A percentile compares a stretch with the other conserved stretches of the same genome.
phyloP scores from a whole-genome alignment of 2,329 filamentous ascomycete genomes.

The Paecilomyces formosus region DNA sequence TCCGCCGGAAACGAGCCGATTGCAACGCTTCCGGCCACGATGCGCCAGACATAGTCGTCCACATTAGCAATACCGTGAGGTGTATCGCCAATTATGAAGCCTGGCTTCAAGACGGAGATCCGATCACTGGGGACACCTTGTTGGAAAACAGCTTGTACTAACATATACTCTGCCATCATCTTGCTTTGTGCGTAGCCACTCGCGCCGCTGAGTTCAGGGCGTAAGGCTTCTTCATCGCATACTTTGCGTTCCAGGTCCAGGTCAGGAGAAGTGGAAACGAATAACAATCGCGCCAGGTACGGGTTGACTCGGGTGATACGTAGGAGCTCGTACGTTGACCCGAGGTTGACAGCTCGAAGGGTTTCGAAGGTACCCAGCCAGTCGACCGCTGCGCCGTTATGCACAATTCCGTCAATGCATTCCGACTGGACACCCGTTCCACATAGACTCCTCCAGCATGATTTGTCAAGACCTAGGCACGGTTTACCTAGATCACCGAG shows the following conservation, averaged over 20 bases:
- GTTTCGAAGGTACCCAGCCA: conserved; percentile 9
- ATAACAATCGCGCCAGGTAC: conserved; percentile 2
- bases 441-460: conserved; percentile 13
- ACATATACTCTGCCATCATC: conserved; percentile 10
- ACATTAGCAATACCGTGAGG: conserved; percentile 7
- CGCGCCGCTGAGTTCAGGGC: neutral
- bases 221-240: too few relatives aligned
- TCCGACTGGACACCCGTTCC: conserved; percentile 2
- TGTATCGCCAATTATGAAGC: conserved; percentile 11
- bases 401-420: conserved; percentile 12
- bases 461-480: conserved; percentile 5
- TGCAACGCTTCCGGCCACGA: too few relatives aligned
- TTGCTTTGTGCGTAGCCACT: conserved; percentile 14
- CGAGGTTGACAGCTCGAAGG: conserved; percentile 13
- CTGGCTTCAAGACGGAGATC: conserved; percentile 12
- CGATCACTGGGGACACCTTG: neutral
- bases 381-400: conserved; percentile 15
- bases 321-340: conserved; percentile 16
- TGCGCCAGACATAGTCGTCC: conserved; percentile 13
- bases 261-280: conserved; percentile 23
- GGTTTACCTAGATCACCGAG: conserved; percentile 7
- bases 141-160: conserved; percentile 5
- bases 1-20: too few relatives aligned
- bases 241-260: conserved; percentile 2
- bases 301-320: conserved; percentile 4